Conservation (phyloP, 78 protist species). For the Kipferlia bialata region DNA sequence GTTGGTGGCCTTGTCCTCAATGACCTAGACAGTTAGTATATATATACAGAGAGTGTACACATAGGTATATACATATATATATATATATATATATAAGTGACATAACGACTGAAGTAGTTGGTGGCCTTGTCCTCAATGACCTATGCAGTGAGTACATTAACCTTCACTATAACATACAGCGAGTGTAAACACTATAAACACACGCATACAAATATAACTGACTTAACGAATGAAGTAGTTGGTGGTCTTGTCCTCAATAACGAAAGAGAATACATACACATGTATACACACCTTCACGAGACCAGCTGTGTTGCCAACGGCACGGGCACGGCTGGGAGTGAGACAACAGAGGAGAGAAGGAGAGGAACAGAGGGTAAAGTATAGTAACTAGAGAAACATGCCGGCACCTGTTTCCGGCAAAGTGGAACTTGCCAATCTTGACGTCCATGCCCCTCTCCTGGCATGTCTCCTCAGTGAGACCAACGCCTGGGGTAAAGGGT, state of each 20-base stretch:
- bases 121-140: too few relatives aligned
- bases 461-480: slow-evolving; percentile 87
- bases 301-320: slow-evolving; percentile 35
- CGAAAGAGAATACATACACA: too few relatives aligned
- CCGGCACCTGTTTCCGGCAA: slow-evolving; percentile 87
- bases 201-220: too few relatives aligned
- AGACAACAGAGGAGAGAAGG: too few relatives aligned
- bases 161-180: neutral
- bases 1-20: neutral
- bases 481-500: too few relatives aligned
- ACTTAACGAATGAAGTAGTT: neutral
- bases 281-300: neutral
- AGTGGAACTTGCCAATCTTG: slow-evolving; percentile 80
- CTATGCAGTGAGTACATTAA: too few relatives aligned
- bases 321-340: slow-evolving; percentile 86
- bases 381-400: too few relatives aligned
- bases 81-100: too few relatives aligned
- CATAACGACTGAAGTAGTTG: neutral
- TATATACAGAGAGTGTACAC: too few relatives aligned
- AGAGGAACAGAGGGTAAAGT: too few relatives aligned
- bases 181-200: too few relatives aligned
- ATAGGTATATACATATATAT: neutral
- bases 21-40: too few relatives aligned
- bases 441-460: slow-evolving; percentile 51
- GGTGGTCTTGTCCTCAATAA: neutral